These are phyloP conservation scores for Neopestalotiopsis clavispora DNA, from an alignment of 2,329 filamentous ascomycete genomes.

Conservation along the genomic window DNA sequence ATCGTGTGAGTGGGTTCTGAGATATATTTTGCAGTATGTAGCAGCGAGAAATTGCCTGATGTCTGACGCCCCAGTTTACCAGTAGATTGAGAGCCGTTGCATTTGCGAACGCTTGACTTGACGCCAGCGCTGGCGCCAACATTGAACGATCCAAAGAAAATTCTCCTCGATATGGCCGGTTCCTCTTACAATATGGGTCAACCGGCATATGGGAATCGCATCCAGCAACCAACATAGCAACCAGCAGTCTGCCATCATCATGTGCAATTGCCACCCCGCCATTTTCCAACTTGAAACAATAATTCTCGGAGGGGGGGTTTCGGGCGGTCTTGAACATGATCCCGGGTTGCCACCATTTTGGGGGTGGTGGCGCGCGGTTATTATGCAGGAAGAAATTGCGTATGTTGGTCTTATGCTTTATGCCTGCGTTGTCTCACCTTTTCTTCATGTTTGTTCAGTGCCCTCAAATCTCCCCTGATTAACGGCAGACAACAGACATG, in stretches of 20 bases:
- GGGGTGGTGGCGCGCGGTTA: slow-evolving; percentile 1
- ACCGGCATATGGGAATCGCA: neutral
- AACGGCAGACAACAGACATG: neutral
- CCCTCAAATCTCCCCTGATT: too few relatives aligned
- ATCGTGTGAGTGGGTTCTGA: neutral
- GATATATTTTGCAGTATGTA: neutral
- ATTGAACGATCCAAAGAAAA: neutral
- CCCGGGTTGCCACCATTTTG: neutral
- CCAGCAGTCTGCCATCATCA: neutral
- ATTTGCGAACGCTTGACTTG: neutral
- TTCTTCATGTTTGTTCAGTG: neutral
- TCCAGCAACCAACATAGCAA: neutral
- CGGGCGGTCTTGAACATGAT: neutral
- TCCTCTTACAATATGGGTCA: neutral
- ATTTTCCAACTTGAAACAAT: neutral
- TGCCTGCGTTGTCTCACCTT: neutral
- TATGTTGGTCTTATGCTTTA: neutral
- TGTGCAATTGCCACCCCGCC: neutral
- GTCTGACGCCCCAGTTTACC: neutral
- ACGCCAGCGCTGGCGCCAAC: neutral
- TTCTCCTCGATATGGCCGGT: neutral
- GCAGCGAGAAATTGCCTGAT: neutral
- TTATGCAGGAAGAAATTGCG: neutral
- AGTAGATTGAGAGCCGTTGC: neutral
- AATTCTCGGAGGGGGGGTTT: neutral